Percentiles rank a stretch among this genome's conserved stretches.
Evolutionary conservation across 1,284 basidiomycete species (phyloP).

Genomic region (Trichosporon sp.): DNA sequence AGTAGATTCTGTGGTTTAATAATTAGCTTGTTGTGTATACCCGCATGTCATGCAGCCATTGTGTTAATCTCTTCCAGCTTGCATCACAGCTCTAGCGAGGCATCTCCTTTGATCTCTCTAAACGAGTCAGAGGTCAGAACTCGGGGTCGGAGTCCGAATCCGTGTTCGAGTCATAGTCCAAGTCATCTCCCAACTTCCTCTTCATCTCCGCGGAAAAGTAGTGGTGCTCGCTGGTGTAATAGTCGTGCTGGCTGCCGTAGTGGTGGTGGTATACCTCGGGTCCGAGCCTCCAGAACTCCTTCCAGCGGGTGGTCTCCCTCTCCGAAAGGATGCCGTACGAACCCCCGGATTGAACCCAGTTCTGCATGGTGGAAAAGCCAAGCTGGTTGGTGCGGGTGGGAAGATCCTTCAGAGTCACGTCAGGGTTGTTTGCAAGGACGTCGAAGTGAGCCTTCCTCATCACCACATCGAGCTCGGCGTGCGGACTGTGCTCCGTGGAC

Average conservation of each 20-base stretch:
- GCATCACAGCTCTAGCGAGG: too few species aligned
- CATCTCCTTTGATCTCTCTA: too few species aligned
- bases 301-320: neutral
- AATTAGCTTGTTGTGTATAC: neutral
- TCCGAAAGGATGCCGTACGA: neutral
- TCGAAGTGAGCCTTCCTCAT: neutral
- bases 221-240: neutral
- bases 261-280: neutral
- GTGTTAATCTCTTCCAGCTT: too few species aligned
- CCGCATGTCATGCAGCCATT: neutral
- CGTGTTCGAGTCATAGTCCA: too few species aligned
- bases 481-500: neutral
- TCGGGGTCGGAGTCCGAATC: neutral
- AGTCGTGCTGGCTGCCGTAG: neutral
- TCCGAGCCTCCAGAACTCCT: neutral
- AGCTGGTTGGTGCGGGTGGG: neutral
- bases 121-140: too few species aligned
- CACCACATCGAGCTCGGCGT: neutral
- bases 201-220: neutral
- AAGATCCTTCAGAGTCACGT: neutral
- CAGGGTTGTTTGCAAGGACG: neutral
- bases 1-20: constrained; percentile 1
- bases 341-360: neutral
- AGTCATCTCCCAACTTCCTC: too few species aligned
- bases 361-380: neutral